A percentile compares a stretch with the other conserved stretches of the same genome.
These are phyloP conservation scores for Parathielavia hyrcaniae DNA, from an alignment of 495 filamentous ascomycete species.

Conservation along the genomic window DNA sequence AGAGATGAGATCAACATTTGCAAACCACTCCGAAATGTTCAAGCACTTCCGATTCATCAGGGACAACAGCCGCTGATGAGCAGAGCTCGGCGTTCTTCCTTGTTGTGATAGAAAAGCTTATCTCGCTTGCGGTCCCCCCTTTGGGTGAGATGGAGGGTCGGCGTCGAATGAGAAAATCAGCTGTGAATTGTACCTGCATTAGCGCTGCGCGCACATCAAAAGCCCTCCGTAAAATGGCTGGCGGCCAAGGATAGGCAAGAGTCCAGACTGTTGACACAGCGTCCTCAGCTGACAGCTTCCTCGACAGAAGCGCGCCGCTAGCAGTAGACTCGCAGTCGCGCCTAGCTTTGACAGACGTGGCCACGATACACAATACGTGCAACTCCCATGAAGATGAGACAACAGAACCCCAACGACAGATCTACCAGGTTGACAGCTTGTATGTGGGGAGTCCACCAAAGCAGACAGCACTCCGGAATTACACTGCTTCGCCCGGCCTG, in stretches of 20 bases:
- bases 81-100: not conserved
- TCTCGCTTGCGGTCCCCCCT: constrained; percentile 9
- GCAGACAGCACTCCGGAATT: too few relatives aligned
- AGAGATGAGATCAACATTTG: not conserved
- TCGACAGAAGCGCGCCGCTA: too few relatives aligned
- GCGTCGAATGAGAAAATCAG: constrained; percentile 13
- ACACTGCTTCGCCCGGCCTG: not conserved
- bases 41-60: constrained; percentile 18
- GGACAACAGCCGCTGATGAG: constrained; percentile 14
- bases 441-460: too few relatives aligned
- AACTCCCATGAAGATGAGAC: too few relatives aligned
- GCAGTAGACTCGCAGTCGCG: too few relatives aligned
- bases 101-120: constrained; percentile 5
- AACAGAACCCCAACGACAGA: too few relatives aligned
- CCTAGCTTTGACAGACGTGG: too few relatives aligned
- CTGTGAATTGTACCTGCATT: constrained; percentile 23
- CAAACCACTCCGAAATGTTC: too few relatives aligned
- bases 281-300: not conserved
- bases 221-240: not conserved
- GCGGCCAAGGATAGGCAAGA: not conserved
- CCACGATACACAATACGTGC: too few relatives aligned
- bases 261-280: constrained; percentile 6
- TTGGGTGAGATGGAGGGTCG: constrained; percentile 1
- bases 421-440: too few relatives aligned
- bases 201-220: constrained; percentile 11